Base-by-base conservation (phyloP, 73 alveolate genomes). In the Paramecium caudatum region DNA sequence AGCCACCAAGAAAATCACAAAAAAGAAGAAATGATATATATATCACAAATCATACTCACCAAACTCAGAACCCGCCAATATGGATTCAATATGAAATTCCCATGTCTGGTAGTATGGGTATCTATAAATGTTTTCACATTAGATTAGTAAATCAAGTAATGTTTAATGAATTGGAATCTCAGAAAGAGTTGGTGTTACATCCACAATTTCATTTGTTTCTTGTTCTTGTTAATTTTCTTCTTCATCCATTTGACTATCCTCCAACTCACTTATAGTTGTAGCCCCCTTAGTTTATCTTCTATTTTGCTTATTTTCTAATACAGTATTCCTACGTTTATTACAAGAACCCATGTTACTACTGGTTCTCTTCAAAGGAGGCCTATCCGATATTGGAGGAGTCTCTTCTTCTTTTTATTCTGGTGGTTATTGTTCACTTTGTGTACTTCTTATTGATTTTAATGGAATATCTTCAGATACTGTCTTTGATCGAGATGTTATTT, bases 41-140 rank as follows among this genome's bases (percentile, higher is more conserved):
- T 19, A 55, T 65, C 83, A 65, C 25, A 65, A 65, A 65, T 65
- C 83, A 65, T 32, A 65, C 34, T 65, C 83, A 8, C 83, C 83
- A 65, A 65, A 65, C 10, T 32, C 33, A 4, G 9, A 4, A 10
- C 83, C 83, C 15, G 27, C 15, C 12, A 65, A 12, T 32, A 65
- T 65, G 19, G 19, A 21, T 25, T 65, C 83, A n/a, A 25, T 43
- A 65, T 65, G 83, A 15, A 30, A 65, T n/a, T 65, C 61, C 83
- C 83, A 65, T 13, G 83, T 12, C 25, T 65, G 34, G 34, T 65
- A 65, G 34, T n/a, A 65, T 36, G 47, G 49, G 19, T 10, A 65
- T 32, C 49, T 33, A 17, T 65, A 65, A 3, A 65, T 36, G 15
- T 65, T 65, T 0, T 65, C 83, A 13, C 50, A 65, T 33, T 65